A percentile compares a stretch with the other conserved stretches of the same genome.
These are phyloP conservation scores for Onygena corvina DNA, from an alignment of 2,329 filamentous ascomycete species.

Conservation along the genomic window DNA sequence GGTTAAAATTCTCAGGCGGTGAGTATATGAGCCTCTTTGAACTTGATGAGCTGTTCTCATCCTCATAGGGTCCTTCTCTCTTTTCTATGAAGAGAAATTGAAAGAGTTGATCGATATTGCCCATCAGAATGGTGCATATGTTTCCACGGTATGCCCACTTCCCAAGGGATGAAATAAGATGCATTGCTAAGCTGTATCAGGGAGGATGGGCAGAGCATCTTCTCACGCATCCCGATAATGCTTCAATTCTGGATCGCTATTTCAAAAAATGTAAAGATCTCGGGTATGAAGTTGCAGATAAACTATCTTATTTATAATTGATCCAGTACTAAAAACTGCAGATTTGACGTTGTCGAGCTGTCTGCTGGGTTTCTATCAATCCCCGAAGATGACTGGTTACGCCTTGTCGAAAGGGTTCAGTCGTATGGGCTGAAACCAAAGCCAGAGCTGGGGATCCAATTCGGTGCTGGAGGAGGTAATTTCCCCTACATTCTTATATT, in stretches of 20 bases:
- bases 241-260: constrained; percentile 40
- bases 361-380: constrained; percentile 44
- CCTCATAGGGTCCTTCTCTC: constrained; percentile 37
- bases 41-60: background rate
- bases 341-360: constrained; percentile 45
- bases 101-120: constrained; percentile 40
- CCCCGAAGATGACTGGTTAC: constrained; percentile 43
- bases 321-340: too few species aligned
- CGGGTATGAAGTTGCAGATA: constrained; percentile 24
- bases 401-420: constrained; percentile 40
- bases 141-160: constrained; percentile 35
- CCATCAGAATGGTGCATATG: constrained; percentile 40
- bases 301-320: background rate
- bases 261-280: constrained; percentile 42
- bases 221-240: constrained; percentile 37
- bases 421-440: constrained; percentile 41
- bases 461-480: constrained; percentile 40
- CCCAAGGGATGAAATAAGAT: background rate
- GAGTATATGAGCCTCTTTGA: background rate
- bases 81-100: constrained; percentile 38
- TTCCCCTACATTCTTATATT: background rate
- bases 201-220: constrained; percentile 46
- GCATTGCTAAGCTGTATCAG: constrained; percentile 18
- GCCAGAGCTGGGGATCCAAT: constrained; percentile 46
- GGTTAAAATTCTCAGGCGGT: constrained; percentile 45